Conservation (phyloP, 768 basidiomycete genomes). For the Podaxis rugospora region DNA sequence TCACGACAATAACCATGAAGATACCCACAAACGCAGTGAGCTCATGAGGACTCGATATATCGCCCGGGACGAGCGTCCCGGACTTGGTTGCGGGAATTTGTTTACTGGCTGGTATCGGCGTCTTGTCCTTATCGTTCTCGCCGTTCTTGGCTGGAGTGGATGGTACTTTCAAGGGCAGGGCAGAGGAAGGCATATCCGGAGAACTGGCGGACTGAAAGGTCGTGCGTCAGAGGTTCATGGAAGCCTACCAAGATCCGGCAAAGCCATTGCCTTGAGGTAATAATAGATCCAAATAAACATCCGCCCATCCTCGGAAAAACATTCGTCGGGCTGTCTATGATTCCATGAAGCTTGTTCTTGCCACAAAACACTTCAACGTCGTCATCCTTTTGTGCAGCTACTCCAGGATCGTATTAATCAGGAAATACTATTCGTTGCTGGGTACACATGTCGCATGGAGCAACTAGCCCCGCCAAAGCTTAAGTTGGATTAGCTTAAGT, state of each 20-base stretch:
- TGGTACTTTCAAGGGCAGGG: conserved; percentile 65
- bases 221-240: neutral
- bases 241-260: neutral
- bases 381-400: neutral
- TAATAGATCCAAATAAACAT: conserved; percentile 19
- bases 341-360: conserved; percentile 7
- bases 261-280: conserved; percentile 8
- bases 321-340: neutral
- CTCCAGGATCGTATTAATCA: neutral
- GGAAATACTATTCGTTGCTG: neutral
- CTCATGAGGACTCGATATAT: conserved; percentile 92
- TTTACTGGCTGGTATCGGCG: conserved; percentile 44
- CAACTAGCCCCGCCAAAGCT: neutral
- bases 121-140: conserved; percentile 45
- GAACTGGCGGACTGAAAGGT: neutral
- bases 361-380: neutral
- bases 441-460: neutral
- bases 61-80: conserved; percentile 40
- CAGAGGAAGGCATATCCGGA: conserved; percentile 42
- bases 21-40: conserved; percentile 85
- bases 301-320: neutral
- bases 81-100: conserved; percentile 34
- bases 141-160: conserved; percentile 46
- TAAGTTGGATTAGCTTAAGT: neutral
- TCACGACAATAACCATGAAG: neutral